Percentiles rank a stretch among this genome's conserved stretches.
These are phyloP conservation scores for Suillus bovinus DNA, from an alignment of 768 basidiomycete genomes.

Conservation along the genomic window DNA sequence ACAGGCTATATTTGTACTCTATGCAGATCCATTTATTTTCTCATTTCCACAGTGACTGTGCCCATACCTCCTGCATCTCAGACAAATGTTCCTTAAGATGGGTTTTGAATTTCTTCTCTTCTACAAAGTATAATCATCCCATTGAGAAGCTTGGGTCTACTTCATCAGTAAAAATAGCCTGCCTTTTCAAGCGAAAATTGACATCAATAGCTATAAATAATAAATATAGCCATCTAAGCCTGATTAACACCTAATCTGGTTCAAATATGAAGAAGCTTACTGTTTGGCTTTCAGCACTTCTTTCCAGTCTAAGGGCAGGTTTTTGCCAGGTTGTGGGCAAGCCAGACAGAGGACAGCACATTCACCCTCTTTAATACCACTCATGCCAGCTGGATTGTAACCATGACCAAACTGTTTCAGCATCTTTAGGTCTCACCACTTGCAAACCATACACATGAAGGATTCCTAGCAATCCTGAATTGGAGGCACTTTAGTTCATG, in stretches of 20 bases:
- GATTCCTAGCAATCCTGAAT: conserved; percentile 18
- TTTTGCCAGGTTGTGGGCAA: conserved; percentile 12
- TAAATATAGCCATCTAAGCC: conserved; percentile 28
- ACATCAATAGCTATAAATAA: conserved; percentile 32
- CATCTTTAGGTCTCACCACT: conserved; percentile 21
- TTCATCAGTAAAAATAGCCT: conserved; percentile 24
- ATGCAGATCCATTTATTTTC: background rate
- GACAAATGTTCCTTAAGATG: background rate
- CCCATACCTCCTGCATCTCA: background rate
- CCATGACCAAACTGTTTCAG: conserved; percentile 14
- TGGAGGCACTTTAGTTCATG: background rate
- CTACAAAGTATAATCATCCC: conserved; percentile 31
- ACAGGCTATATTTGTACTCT: background rate
- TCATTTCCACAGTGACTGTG: background rate
- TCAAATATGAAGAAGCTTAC: background rate
- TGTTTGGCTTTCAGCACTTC: background rate
- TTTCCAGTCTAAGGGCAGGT: conserved; percentile 9
- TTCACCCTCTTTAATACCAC: conserved; percentile 4
- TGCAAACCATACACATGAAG: conserved; percentile 20
- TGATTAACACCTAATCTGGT: background rate
- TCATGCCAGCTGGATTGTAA: background rate
- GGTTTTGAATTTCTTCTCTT: conserved; percentile 17
- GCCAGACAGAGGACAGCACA: conserved; percentile 1
- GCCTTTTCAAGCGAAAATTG: conserved; percentile 33
- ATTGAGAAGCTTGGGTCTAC: conserved; percentile 28